Conservation (phyloP, 768 basidiomycete genomes). For the Rhizopogon sp. region DNA sequence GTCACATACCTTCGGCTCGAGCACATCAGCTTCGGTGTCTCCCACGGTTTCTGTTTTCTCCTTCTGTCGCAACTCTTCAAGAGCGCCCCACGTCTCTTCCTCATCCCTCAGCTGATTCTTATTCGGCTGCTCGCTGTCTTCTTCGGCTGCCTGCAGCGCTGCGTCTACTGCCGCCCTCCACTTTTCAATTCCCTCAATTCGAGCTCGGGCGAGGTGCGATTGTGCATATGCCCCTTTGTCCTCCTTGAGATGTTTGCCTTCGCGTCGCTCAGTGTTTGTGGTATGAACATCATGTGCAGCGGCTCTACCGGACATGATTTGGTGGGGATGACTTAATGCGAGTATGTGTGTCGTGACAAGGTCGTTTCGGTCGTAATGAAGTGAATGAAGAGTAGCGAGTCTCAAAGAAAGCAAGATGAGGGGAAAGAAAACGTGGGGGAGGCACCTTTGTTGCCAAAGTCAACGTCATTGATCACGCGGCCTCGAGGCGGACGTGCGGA, state of each 20-base stretch:
- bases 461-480: neutral
- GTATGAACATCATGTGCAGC: neutral
- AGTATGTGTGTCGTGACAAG: neutral
- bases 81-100: neutral
- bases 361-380: conserved; percentile 1
- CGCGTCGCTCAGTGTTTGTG: neutral
- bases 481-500: neutral
- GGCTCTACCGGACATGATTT: neutral
- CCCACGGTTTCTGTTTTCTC: neutral
- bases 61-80: no score
- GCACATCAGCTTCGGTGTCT: no score
- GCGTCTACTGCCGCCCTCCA: neutral
- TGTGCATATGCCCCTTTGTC: neutral
- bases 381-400: neutral
- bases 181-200: neutral
- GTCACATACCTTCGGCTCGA: neutral
- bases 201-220: neutral
- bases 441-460: neutral
- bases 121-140: neutral
- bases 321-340: neutral
- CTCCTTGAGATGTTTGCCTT: neutral
- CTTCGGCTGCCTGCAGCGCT: conserved; percentile 1
- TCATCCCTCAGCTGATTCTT: neutral
- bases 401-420: neutral
- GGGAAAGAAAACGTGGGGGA: neutral